Percentiles rank a stretch among this genome's conserved stretches.
Conservation (phyloP, 805 yeast species). For the Starmerella scarabaei region DNA sequence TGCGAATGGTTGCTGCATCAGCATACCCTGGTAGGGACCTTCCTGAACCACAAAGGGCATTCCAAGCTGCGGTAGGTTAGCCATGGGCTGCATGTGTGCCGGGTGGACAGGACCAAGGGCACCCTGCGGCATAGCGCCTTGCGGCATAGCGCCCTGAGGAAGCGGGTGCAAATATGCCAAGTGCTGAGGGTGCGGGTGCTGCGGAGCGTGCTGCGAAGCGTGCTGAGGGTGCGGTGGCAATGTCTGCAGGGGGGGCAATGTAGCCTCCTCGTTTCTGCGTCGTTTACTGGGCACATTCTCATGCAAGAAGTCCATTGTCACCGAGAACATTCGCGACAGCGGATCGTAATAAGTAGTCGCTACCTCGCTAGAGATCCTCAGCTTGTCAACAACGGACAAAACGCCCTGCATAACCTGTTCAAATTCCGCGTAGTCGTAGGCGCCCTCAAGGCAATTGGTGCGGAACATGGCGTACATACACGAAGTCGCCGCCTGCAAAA, state of each 20-base stretch:
- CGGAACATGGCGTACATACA: slow-evolving; percentile 66
- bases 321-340: slow-evolving; percentile 8
- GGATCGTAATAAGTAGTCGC: slow-evolving; percentile 14
- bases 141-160: too few species aligned
- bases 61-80: too few species aligned
- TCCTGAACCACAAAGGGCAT: too few species aligned
- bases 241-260: too few species aligned
- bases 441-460: slow-evolving; percentile 40
- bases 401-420: slow-evolving; percentile 11
- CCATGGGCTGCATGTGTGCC: too few species aligned
- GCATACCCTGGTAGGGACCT: too few species aligned
- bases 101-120: too few species aligned
- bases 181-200: not conserved
- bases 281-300: not conserved
- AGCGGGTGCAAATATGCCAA: too few species aligned
- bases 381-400: slow-evolving; percentile 10
- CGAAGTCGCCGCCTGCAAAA: slow-evolving; percentile 81
- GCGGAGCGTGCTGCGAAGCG: not conserved
- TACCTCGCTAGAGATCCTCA: slow-evolving; percentile 13
- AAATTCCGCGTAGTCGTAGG: slow-evolving; percentile 29
- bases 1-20: too few species aligned
- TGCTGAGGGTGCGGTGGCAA: not conserved
- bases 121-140: too few species aligned
- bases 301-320: slow-evolving; percentile 10
- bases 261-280: too few species aligned